Base-by-base conservation (phyloP, 2,329 filamentous ascomycete species). In the Teratosphaeriaceae sp. region DNA sequence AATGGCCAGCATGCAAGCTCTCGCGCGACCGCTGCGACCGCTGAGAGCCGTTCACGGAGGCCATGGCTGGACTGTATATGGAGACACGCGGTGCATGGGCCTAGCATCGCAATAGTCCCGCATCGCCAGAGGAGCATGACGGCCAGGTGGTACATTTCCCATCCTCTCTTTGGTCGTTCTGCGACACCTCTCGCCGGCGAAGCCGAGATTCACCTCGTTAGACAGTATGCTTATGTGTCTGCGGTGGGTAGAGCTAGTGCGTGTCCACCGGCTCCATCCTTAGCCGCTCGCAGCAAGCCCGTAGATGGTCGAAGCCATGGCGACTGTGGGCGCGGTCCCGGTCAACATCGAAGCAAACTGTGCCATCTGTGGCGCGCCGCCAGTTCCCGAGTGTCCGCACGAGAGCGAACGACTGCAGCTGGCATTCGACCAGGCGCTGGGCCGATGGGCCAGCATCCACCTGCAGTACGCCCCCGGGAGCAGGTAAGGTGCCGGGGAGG, bases 331-430 rank as follows among this genome's bases (percentile, higher is more conserved):
- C n/a, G n/a, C n/a, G 19, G 16, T 29, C 37, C 20, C 42, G 12
- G 20, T 22, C 4, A 50, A 53, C 29, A 43, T 58, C 20, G 57
- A 59, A 42, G 57, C 60, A 27, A 55, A 52, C 48, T 68, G 61
- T 44, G 61, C 61, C 38, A 61, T 64, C 40, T 64, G 61, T 46
- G 59, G 58, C 37, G 57, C 56, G 6, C 55, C 57, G 19, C 50
- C 56, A 13, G 54, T 51, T 16, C 57, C 56, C 1, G 60, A 62
- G 38, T 64, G 61, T 35, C 54, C 55, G 9, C 60, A 63, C 37
- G 61, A 64, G 41, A 55, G 58, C 16, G 49, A 62, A 38, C 53
- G 57, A 20, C 44, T 64, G 15, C 51, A 60, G 41, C 37, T 58
- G 34, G 61, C 60, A 3, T 41, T 64, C 6, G 50, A 58, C 13